Evolutionary conservation across 2,329 filamentous ascomycete genomes (phyloP), one percentile per base, ranked within the genome.

Genomic region (Westerdykella ornata): DNA sequence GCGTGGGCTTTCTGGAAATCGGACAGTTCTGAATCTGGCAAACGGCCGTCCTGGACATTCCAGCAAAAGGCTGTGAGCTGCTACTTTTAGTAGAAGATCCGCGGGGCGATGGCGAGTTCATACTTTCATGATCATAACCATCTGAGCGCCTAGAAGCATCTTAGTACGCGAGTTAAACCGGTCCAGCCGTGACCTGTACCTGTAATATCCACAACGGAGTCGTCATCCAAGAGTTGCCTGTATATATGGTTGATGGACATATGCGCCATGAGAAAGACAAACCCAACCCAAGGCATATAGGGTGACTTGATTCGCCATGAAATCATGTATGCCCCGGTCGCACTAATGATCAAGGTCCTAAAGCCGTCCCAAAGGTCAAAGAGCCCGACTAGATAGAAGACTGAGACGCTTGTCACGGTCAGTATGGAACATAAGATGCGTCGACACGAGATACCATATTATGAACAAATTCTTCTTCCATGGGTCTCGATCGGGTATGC

Each of bases 261-360:
- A 68, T 98, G 90, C 41, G 82, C 83, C 90, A 98, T 97, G 43
- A 95, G 72, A 60, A 94, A 96, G 37, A 87, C 73, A 66, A 98
- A 98, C 45, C 82, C 88, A 37, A 96, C 75, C 92, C 92, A 98
- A 71, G 92, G 92, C 92, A 98, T 98, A 62, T 90, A 86, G 1
- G 88, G 87, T 15, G 88, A 89, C 51, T 88, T 78, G 34, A 97
- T 72, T 62, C 82, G 89, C 52, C 84, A 80, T 39, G 90, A 85
- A 53, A 98, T 92, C 49, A 76, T 72, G 62, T 96, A 98, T 38
- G 86, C 80, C 37, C 81, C 89, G 14, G 76, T 78, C 1, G 90
- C 81, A 60, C 86, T 88, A 61, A 94, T 81, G 44, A 85, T 63
- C 30, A 98, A 71, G 2, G 89, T 95, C 30, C 78, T 76, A 12